Base-by-base conservation (phyloP, 495 filamentous ascomycete species). In the Penicillium simplicissimum region DNA sequence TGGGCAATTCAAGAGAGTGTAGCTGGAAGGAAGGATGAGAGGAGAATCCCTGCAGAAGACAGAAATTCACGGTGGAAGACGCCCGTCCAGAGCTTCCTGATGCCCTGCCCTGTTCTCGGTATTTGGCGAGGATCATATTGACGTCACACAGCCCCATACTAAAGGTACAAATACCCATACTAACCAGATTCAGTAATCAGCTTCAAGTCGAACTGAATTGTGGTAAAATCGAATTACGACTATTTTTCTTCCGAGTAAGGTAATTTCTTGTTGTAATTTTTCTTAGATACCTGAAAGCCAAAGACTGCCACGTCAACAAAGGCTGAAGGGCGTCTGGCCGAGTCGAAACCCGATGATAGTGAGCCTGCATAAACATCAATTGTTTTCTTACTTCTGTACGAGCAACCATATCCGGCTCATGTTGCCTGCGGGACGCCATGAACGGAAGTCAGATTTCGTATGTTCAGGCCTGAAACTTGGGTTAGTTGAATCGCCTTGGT, bases 301-400 rank as follows among this genome's bases (percentile, higher is more conserved):
- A 35, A 21, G 7, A 19, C 14, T 71, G 71, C 71, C 71, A 72
- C 71, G 71, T 74, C 71, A 74, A 70, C 54, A 51, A 54, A 17
- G 33, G 15, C 57, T 38, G 34, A 54, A 60, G 57, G 48, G 47
- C 36, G 57, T 40, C 36, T 15, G 28, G 34, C 42, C 37, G 25
- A 48, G 33, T 59, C 40, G 38, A 28, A 59, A 59, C 59, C 47
- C 59, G 55, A 56, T 59, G 52, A 49, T 15, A 19, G 14, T 55
- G 21, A 48, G 23, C 47, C 31, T 56, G 57, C 61, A 51, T 59
- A 54, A 42, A 28, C n/a, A 55, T 58, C 34, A 35, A 42, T 37
- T 58, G 42, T 55, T 49, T 59, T 31, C 49, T 40, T 55, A 3
- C n/a, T 25, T 45, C 8, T 28, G 42, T 33, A 33, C 38, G 17